Percentiles rank a stretch among this genome's conserved stretches.
Evolutionary conservation across 257 asterid species (phyloP).

Genomic region (Voacanga thouarsii): DNA sequence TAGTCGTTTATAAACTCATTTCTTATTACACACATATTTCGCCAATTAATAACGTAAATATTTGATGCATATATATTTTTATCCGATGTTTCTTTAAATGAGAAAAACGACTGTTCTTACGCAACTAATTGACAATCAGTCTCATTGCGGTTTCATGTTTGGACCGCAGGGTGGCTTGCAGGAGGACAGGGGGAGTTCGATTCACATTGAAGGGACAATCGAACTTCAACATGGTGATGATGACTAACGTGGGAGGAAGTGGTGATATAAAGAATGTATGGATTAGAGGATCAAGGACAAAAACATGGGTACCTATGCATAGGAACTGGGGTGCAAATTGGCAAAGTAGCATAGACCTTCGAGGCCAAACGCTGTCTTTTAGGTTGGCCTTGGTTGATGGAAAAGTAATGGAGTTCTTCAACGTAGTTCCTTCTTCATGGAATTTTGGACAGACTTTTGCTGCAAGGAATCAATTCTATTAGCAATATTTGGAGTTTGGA

Average conservation of each 20-base stretch:
- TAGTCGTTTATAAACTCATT: no score
- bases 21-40: no score
- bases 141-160: no score
- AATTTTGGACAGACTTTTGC: conserved; percentile 68
- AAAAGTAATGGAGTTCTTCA: conserved; percentile 30
- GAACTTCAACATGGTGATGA: conserved; percentile 62
- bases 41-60: no score
- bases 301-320: conserved; percentile 47
- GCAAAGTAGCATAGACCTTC: conserved; percentile 49
- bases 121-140: no score
- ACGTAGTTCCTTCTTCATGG: conserved; percentile 66
- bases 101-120: no score
- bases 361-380: conserved; percentile 53
- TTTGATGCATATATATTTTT: no score
- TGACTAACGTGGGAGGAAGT: conserved; percentile 64
- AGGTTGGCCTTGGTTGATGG: conserved; percentile 43
- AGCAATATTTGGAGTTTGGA: neutral
- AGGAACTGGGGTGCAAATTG: conserved; percentile 80
- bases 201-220: conserved; percentile 62
- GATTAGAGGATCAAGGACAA: conserved; percentile 50
- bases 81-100: no score
- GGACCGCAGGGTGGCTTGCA: conserved; percentile 51
- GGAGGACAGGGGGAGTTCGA: conserved; percentile 64
- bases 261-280: conserved; percentile 53
- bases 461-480: conserved; percentile 10